Evolutionary conservation across 768 basidiomycete species (phyloP).

Genomic region (Termitomyces sp.): DNA sequence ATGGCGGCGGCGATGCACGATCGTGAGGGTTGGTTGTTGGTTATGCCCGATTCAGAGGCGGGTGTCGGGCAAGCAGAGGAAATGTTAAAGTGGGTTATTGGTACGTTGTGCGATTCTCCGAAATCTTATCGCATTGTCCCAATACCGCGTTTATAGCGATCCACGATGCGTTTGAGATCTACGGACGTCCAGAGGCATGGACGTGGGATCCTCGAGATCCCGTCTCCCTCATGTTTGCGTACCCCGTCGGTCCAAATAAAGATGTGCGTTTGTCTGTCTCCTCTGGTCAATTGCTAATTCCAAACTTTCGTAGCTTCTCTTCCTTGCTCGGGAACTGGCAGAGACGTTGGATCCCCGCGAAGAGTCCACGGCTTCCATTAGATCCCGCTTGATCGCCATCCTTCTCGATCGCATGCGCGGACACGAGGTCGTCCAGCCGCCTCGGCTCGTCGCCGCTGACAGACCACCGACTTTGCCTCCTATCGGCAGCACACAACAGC

Average conservation of each 20-base stretch:
- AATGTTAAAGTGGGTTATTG: conserved; percentile 89
- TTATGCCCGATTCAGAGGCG: conserved; percentile 84
- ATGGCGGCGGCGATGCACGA: conserved; percentile 56
- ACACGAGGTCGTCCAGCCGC: conserved; percentile 13
- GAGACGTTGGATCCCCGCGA: conserved; percentile 73
- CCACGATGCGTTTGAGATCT: conserved; percentile 83
- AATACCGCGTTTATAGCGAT: conserved; percentile 40
- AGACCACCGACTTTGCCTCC: conserved; percentile 31
- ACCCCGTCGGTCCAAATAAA: conserved; percentile 79
- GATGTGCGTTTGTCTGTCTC: conserved; percentile 80
- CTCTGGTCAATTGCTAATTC: background rate
- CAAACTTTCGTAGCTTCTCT: conserved; percentile 54
- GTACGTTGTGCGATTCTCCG: no score
- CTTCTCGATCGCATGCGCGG: conserved; percentile 60
- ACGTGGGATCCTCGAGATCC: conserved; percentile 88
- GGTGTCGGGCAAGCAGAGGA: conserved; percentile 62
- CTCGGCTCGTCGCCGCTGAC: conserved; percentile 16
- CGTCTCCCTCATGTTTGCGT: conserved; percentile 85
- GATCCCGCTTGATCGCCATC: conserved; percentile 56
- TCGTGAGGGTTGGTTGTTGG: conserved; percentile 78
- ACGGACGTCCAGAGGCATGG: conserved; percentile 83
- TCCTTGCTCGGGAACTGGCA: conserved; percentile 81
- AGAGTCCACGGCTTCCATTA: conserved; percentile 67
- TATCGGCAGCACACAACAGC: conserved; percentile 18
- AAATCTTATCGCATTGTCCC: background rate